Conservation (phyloP, 306 rosid genomes). For the Trifolium repens region DNA sequence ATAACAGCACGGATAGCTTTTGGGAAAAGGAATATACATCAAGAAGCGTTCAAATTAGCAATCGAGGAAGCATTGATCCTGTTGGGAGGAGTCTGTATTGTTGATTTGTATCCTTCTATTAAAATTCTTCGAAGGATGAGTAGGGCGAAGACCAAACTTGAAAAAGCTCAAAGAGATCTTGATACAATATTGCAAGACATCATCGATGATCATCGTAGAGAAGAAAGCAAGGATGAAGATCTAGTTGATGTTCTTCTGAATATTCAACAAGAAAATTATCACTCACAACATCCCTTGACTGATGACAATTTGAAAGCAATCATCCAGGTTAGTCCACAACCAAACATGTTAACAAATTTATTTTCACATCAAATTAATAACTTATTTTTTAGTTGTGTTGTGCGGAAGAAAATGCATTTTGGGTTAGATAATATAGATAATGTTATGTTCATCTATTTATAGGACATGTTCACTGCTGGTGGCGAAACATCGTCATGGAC, state of each 20-base stretch:
- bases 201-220: constrained; percentile 1
- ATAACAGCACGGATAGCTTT: constrained; percentile 3
- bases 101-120: constrained; percentile 40
- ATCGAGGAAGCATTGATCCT: not conserved
- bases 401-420: no score
- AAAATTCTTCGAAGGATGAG: constrained; percentile 9
- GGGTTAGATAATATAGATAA: no score
- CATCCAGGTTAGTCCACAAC: constrained; percentile 34
- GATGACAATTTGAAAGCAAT: constrained; percentile 39
- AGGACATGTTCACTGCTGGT: not conserved
- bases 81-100: constrained; percentile 19
- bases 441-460: no score
- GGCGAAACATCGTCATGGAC: not conserved
- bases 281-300: not conserved
- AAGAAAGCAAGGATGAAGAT: constrained; percentile 20
- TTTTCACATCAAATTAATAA: no score
- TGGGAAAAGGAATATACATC: constrained; percentile 13
- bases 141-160: not conserved
- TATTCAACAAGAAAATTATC: constrained; percentile 23
- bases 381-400: no score
- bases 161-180: not conserved
- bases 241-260: constrained; percentile 44
- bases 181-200: constrained; percentile 39
- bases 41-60: not conserved
- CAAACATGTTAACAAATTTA: no score